Evolutionary conservation across 163 green algal species (phyloP), one percentile per base, ranked within the genome.

Genomic region (Chlamydomonas reinhardtii): DNA sequence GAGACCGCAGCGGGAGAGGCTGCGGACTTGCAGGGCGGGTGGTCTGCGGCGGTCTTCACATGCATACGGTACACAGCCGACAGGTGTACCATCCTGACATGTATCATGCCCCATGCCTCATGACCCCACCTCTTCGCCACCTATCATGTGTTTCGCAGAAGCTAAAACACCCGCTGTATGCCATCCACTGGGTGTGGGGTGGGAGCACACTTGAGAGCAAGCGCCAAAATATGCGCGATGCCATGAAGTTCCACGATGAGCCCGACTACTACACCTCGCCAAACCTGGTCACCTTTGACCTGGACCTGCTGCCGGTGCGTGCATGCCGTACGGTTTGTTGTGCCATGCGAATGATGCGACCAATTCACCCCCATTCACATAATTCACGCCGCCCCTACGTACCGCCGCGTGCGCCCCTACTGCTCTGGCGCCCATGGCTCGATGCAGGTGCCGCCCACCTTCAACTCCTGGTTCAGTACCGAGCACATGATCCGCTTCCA

Each of bases 401-500:
- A 54, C 43, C 11, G 43, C 43, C 11, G 43, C 11, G 11, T 54
- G 43, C 43, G 11, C 8, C 43, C 8, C 43, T 54, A 16, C 43
- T 54, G 43, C 43, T 48, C 39, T 48, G 5, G 8, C 39, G 39
- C 39, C 5, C 39, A 48, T 48, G 39, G 39, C 39, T 8, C 39
- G 5, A 9, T 9, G 12, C 80, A 87, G 82, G 82, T 82, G 72
- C 82, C 82, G 20, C 5, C 37, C 2, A 80, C 48, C 31, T 92
- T 79, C 84, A 90, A 88, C 79, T 12, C 24, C 6, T 82, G 71
- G 74, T 22, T 0, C 6, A 35, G 78, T 4, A 92, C 89, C 0
- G 89, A 92, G 75, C 43, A 86, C 4, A 92, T 92, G 89, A 82
- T 90, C 27, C 85, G 86, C 65, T 92, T 90, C 76, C 89, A 92